A percentile compares a stretch with the other conserved stretches of the same genome.
These are phyloP conservation scores for Aplosporella prunicola DNA, from an alignment of 2,329 filamentous ascomycete genomes.

Conservation along the genomic window DNA sequence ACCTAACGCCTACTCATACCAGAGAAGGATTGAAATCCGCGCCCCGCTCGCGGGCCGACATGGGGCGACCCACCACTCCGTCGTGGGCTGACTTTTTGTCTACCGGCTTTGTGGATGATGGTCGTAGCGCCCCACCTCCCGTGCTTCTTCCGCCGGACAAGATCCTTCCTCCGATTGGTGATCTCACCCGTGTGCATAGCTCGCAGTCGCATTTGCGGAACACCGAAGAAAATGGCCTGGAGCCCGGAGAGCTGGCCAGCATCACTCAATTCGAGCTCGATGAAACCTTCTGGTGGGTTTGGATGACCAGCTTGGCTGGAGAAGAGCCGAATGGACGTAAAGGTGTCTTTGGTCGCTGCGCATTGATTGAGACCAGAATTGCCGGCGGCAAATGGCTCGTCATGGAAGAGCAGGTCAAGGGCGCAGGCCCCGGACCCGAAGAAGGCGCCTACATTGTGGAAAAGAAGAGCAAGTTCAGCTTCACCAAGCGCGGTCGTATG, in stretches of 20 bases:
- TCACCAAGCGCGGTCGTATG: slow-evolving; percentile 58
- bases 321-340: slow-evolving; percentile 83
- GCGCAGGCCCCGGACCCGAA: slow-evolving; percentile 74
- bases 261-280: slow-evolving; percentile 80
- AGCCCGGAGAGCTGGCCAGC: slow-evolving; percentile 89
- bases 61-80: slow-evolving; percentile 81
- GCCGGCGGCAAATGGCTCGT: slow-evolving; percentile 78
- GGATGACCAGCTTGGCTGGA: slow-evolving; percentile 90
- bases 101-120: slow-evolving; percentile 76
- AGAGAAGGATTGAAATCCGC: slow-evolving; percentile 49
- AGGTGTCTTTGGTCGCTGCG: slow-evolving; percentile 86
- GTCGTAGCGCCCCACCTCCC: slow-evolving; percentile 52
- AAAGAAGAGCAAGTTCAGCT: slow-evolving; percentile 91
- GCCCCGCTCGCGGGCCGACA: slow-evolving; percentile 55
- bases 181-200: slow-evolving; percentile 59
- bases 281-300: slow-evolving; percentile 99
- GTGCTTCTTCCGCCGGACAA: slow-evolving; percentile 86
- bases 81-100: slow-evolving; percentile 98
- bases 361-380: slow-evolving; percentile 82
- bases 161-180: slow-evolving; percentile 74
- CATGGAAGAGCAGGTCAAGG: slow-evolving; percentile 93
- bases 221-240: slow-evolving; percentile 61
- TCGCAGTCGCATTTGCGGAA: slow-evolving; percentile 66
- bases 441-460: slow-evolving; percentile 85
- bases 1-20: slow-evolving; percentile 15